Evolutionary conservation across 257 asterid genomes (phyloP).

Genomic region (Echium plantagineum): DNA sequence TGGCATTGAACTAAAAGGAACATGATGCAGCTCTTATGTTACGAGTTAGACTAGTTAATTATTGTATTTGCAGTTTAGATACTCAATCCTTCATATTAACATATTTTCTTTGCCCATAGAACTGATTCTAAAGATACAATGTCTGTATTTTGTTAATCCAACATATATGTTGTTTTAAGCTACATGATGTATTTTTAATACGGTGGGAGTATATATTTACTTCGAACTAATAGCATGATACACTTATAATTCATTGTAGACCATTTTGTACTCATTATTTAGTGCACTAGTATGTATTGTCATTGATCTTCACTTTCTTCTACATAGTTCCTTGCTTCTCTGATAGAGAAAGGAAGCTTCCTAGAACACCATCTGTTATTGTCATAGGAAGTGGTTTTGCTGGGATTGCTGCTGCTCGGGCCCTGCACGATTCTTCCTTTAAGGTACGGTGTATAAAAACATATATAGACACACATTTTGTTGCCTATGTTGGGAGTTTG

Average conservation of each 20-base stretch:
- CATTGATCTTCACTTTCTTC: constrained; percentile 14
- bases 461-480: background rate
- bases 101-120: too few relatives aligned
- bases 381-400: constrained; percentile 96
- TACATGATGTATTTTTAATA: too few relatives aligned
- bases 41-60: too few relatives aligned
- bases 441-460: constrained; percentile 31
- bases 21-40: background rate
- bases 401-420: constrained; percentile 82
- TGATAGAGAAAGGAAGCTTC: constrained; percentile 29
- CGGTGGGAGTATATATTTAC: too few relatives aligned
- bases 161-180: too few relatives aligned
- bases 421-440: constrained; percentile 80
- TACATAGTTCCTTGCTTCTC: constrained; percentile 48
- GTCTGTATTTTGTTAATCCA: too few relatives aligned
- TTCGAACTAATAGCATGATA: too few relatives aligned
- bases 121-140: too few relatives aligned
- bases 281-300: background rate
- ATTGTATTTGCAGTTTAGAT: background rate
- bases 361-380: constrained; percentile 61
- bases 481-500: background rate
- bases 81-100: too few relatives aligned
- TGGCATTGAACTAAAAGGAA: too few relatives aligned
- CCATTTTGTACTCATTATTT: too few relatives aligned
- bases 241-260: too few relatives aligned